Percentiles rank a stretch among this genome's conserved stretches.
Conservation (phyloP, 371 early-diverging fungal genomes). For the Thermomucor indicae-seudaticae region DNA sequence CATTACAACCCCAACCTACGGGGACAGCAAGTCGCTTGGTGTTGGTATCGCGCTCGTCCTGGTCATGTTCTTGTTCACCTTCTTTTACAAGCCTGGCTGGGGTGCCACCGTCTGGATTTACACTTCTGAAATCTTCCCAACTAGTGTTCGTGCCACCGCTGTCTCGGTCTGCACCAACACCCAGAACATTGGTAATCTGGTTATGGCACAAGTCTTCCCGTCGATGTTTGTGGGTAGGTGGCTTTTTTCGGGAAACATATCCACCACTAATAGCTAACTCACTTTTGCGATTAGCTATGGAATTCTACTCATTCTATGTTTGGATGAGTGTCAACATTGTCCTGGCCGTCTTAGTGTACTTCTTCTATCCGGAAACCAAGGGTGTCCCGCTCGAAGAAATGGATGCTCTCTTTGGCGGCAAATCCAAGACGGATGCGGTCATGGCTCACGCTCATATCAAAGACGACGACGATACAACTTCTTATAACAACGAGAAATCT, state of each 20-base stretch:
- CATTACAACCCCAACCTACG: conserved; percentile 12
- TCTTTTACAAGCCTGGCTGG: conserved; percentile 55
- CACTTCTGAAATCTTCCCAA: conserved; percentile 80
- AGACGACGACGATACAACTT: background rate
- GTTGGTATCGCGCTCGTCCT: conserved; percentile 19
- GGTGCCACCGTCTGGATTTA: conserved; percentile 90
- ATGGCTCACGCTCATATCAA: background rate
- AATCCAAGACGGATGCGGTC: conserved; percentile 1
- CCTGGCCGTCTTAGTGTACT: conserved; percentile 49
- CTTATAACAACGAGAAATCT: too few species aligned
- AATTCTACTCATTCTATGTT: conserved; percentile 28
- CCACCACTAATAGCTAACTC: too few species aligned
- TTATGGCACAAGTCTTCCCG: conserved; percentile 57
- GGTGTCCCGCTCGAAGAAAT: conserved; percentile 70
- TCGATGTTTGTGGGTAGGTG: conserved; percentile 55
- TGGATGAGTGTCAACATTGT: conserved; percentile 30
- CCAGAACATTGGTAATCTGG: conserved; percentile 77
- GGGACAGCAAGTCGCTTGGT: conserved; percentile 7
- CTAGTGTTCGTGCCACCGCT: conserved; percentile 68
- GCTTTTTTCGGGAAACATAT: too few species aligned
- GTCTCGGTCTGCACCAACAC: conserved; percentile 75
- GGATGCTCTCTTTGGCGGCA: conserved; percentile 53
- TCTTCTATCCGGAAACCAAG: conserved; percentile 79
- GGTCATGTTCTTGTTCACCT: conserved; percentile 25
- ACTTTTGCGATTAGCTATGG: conserved; percentile 30